Evolutionary conservation across 1,139 yeast species (phyloP).

Genomic region (Debaryomyces subglobosus): DNA sequence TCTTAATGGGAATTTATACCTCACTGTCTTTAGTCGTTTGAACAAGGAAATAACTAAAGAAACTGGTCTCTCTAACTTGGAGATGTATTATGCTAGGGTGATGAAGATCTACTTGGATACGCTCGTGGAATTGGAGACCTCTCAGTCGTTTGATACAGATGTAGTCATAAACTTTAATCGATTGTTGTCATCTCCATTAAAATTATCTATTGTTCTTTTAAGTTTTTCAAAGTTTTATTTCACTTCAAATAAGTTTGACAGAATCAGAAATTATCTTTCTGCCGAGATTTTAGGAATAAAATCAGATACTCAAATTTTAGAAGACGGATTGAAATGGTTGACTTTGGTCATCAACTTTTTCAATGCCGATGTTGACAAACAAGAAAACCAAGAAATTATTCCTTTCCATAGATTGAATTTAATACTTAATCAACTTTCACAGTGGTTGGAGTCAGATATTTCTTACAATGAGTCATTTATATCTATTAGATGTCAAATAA

Average conservation of each 20-base stretch:
- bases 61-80: slow-evolving; percentile 8
- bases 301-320: slow-evolving; percentile 37
- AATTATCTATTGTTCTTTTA: slow-evolving; percentile 40
- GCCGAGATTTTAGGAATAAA: slow-evolving; percentile 66
- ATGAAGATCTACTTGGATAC: slow-evolving; percentile 24
- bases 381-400: slow-evolving; percentile 25
- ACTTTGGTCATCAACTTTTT: slow-evolving; percentile 55
- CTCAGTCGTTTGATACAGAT: slow-evolving; percentile 26
- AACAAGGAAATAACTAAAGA: not conserved
- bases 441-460: slow-evolving; percentile 64
- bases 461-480: slow-evolving; percentile 61
- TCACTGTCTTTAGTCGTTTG: not conserved
- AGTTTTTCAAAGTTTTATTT: slow-evolving; percentile 39
- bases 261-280: slow-evolving; percentile 62
- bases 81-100: slow-evolving; percentile 32
- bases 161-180: slow-evolving; percentile 34
- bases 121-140: slow-evolving; percentile 11
- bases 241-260: slow-evolving; percentile 39
- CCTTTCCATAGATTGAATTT: slow-evolving; percentile 64
- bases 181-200: slow-evolving; percentile 36
- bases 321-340: slow-evolving; percentile 49
- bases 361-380: slow-evolving; percentile 22
- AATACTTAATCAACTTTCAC: slow-evolving; percentile 54
- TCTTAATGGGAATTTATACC: not conserved
- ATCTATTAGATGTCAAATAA: slow-evolving; percentile 52